These are phyloP conservation scores for Botrytis pseudocinerea DNA, from an alignment of 2,329 filamentous ascomycete species.

Conservation along the genomic window DNA sequence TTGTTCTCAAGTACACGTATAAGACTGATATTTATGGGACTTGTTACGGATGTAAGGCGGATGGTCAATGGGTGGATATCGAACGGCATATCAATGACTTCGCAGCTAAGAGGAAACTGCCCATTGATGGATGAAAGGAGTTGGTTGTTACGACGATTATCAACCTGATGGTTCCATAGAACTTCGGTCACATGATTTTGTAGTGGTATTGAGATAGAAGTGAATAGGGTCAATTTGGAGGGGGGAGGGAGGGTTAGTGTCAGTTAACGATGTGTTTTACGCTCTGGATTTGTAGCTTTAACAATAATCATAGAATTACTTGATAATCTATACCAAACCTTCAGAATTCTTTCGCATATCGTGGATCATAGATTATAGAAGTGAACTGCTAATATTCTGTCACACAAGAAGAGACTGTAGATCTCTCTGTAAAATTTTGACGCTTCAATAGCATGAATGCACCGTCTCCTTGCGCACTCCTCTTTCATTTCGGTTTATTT, in stretches of 20 bases:
- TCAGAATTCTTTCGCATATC: neutral
- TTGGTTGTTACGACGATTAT: too few species aligned
- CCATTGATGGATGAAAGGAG: neutral
- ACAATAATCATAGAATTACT: neutral
- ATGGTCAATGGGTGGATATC: neutral
- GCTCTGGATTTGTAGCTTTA: neutral
- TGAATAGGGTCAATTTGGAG: neutral
- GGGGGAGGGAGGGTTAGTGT: neutral
- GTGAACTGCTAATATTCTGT: neutral
- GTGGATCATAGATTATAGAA: neutral
- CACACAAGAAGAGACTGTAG: too few species aligned
- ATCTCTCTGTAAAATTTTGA: too few species aligned
- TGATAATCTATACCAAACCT: neutral
- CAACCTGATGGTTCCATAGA: neutral
- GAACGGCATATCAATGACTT: neutral
- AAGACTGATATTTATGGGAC: neutral
- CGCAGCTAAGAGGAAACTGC: neutral
- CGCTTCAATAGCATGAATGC: neutral
- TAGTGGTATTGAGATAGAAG: neutral
- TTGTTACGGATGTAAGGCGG: rapidly evolving
- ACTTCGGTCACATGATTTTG: neutral
- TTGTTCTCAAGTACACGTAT: neutral
- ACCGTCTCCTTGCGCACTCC: neutral
- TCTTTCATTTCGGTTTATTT: rapidly evolving
- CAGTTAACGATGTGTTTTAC: neutral